phyloP scores from a whole-genome alignment of 768 basidiomycete genomes.

The Phlebiopsis gigantea region DNA sequence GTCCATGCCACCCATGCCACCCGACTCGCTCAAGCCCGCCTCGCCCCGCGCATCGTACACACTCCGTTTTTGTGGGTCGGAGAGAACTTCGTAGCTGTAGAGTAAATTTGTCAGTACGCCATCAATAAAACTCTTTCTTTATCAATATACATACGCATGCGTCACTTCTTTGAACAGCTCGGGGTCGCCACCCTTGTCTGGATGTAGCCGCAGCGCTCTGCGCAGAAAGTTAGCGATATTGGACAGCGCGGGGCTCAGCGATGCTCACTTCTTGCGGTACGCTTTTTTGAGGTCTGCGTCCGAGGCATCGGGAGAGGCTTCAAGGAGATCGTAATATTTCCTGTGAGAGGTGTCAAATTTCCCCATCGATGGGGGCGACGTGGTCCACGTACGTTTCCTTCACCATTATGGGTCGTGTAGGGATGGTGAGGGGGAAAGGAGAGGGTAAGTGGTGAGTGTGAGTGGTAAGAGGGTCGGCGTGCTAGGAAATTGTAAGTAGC shows the following conservation, averaged over 20 bases:
- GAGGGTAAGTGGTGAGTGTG: slow-evolving; percentile 6
- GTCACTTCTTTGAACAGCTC: slow-evolving; percentile 98
- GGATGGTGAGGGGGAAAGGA: slow-evolving; percentile 16
- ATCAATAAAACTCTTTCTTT: not conserved
- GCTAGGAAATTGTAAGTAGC: slow-evolving; percentile 7
- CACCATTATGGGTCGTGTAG: slow-evolving; percentile 43
- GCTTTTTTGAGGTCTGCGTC: slow-evolving; percentile 92
- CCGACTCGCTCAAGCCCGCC: slow-evolving; percentile 80
- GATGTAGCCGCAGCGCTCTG: slow-evolving; percentile 81
- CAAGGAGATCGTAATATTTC: slow-evolving; percentile 91
- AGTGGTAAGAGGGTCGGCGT: slow-evolving; percentile 5
- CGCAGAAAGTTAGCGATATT: slow-evolving; percentile 1
- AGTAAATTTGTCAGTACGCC: not conserved
- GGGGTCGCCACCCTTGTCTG: slow-evolving; percentile 94
- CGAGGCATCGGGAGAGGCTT: slow-evolving; percentile 71
- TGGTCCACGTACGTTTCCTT: slow-evolving; percentile 53
- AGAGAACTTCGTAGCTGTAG: slow-evolving; percentile 89
- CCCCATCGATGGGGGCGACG: slow-evolving; percentile 7
- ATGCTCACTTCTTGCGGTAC: slow-evolving; percentile 86
- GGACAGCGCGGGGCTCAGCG: not conserved
- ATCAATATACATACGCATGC: slow-evolving; percentile 66
- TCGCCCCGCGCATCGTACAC: slow-evolving; percentile 91
- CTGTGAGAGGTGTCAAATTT: slow-evolving; percentile 32
- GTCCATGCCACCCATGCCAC: slow-evolving; percentile 95
- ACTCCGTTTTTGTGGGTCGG: slow-evolving; percentile 76